phyloP scores from a whole-genome alignment of 108 stramenopile genomes.

The Parietichytrium sp. region DNA sequence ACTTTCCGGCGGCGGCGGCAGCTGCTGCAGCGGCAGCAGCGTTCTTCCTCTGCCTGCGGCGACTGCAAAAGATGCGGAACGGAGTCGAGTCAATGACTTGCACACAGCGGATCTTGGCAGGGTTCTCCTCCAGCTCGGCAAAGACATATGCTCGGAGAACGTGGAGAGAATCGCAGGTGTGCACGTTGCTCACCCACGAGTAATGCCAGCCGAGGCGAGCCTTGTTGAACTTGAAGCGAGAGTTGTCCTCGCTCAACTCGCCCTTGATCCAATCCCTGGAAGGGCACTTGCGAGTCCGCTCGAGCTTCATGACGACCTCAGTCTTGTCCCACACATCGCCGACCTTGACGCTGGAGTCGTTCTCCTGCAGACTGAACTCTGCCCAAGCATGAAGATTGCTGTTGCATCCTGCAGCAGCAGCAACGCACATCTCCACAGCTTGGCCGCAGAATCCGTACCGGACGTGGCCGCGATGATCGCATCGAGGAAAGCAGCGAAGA shows the following conservation, averaged over 20 bases:
- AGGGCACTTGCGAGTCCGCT: background rate
- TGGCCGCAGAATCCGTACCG: background rate
- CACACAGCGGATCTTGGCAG: background rate
- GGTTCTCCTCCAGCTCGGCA: background rate
- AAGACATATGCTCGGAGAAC: conserved; percentile 6
- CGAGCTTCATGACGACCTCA: background rate
- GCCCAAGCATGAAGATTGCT: conserved; percentile 15
- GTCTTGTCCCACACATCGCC: too few species aligned
- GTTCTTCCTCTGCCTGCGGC: background rate
- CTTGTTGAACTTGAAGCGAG: background rate
- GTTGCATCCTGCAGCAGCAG: background rate
- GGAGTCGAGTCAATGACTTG: background rate
- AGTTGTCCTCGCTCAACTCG: background rate
- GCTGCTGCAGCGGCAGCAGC: too few species aligned
- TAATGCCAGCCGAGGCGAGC: conserved; percentile 7
- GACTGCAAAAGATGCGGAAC: background rate
- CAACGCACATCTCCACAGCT: background rate
- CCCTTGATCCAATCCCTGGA: background rate
- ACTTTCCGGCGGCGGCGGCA: too few species aligned
- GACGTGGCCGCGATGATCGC: background rate
- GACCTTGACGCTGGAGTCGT: background rate
- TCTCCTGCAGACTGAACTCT: background rate
- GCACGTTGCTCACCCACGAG: background rate
- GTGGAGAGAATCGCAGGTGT: background rate
- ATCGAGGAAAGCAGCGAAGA: conserved; percentile 18